These are phyloP conservation scores for Forsythia viridissima DNA, from an alignment of 257 asterid species.

Conservation along the genomic window DNA sequence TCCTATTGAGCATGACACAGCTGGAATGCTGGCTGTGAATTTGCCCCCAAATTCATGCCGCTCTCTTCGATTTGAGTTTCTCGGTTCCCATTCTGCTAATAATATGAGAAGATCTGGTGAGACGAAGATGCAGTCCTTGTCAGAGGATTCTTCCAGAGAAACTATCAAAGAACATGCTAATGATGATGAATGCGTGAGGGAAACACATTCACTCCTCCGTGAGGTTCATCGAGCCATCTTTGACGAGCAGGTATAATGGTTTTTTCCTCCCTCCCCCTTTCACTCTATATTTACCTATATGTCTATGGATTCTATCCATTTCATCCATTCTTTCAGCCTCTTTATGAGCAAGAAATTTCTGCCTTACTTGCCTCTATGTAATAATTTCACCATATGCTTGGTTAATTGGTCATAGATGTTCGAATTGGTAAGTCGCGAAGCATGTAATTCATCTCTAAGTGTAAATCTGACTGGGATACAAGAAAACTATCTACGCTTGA, in stretches of 20 bases:
- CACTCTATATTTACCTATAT: neutral
- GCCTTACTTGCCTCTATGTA: conserved; percentile 4
- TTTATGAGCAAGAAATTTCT: neutral
- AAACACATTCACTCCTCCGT: conserved; percentile 67
- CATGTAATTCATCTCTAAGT: conserved; percentile 66
- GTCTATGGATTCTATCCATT: neutral
- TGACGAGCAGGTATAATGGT: conserved; percentile 74
- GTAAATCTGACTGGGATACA: conserved; percentile 77
- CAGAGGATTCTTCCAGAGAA: conserved; percentile 44
- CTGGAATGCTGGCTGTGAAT: conserved; percentile 97
- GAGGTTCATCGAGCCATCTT: conserved; percentile 83
- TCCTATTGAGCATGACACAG: conserved; percentile 82
- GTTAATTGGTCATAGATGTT: conserved; percentile 59
- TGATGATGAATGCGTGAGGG: conserved; percentile 74
- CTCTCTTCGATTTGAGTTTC: conserved; percentile 82
- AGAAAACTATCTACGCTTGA: conserved; percentile 73
- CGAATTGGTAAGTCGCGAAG: conserved; percentile 91
- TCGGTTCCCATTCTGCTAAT: conserved; percentile 50
- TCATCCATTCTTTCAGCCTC: neutral
- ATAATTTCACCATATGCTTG: conserved; percentile 9
- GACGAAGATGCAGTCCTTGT: conserved; percentile 22
- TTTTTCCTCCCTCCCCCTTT: neutral
- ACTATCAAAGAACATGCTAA: conserved; percentile 40
- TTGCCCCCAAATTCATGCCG: conserved; percentile 71
- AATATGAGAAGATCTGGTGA: conserved; percentile 34